These are phyloP conservation scores for Aspergillus phoenicis DNA, from an alignment of 2,329 filamentous ascomycete genomes.

Conservation along the genomic window DNA sequence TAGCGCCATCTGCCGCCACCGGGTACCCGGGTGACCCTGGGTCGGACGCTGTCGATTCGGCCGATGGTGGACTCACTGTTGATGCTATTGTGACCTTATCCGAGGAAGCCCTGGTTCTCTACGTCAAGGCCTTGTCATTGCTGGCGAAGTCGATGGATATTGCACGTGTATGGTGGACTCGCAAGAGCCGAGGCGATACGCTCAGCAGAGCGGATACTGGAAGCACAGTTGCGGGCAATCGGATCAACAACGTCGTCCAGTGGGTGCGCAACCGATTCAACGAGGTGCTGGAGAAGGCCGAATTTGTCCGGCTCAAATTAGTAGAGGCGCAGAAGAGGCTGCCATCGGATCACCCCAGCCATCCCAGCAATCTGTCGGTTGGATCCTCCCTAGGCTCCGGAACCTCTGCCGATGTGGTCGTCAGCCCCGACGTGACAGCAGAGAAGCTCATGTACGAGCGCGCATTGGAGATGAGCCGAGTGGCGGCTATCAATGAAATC, in stretches of 20 bases:
- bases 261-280: constrained; percentile 96
- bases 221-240: constrained; percentile 59
- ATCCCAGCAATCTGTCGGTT: constrained; percentile 74
- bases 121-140: constrained; percentile 89
- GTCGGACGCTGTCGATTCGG: constrained; percentile 50
- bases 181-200: constrained; percentile 69
- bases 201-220: constrained; percentile 49
- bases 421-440: constrained; percentile 87
- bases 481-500: constrained; percentile 93
- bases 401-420: constrained; percentile 74
- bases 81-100: constrained; percentile 86
- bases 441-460: constrained; percentile 99
- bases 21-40: constrained; percentile 33
- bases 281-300: constrained; percentile 93
- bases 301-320: constrained; percentile 86
- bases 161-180: constrained; percentile 87
- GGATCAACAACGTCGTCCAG: constrained; percentile 91
- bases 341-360: constrained; percentile 80
- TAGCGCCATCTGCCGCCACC: constrained; percentile 67
- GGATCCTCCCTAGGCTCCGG: constrained; percentile 61
- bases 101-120: constrained; percentile 92
- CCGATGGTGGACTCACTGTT: constrained; percentile 77
- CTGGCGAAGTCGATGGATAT: constrained; percentile 95
- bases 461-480: constrained; percentile 92
- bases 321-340: constrained; percentile 82